Percentiles rank a stretch among this genome's conserved stretches.
phyloP scores from a whole-genome alignment of 2,329 filamentous ascomycete genomes.

The Aspergillus fructus region DNA sequence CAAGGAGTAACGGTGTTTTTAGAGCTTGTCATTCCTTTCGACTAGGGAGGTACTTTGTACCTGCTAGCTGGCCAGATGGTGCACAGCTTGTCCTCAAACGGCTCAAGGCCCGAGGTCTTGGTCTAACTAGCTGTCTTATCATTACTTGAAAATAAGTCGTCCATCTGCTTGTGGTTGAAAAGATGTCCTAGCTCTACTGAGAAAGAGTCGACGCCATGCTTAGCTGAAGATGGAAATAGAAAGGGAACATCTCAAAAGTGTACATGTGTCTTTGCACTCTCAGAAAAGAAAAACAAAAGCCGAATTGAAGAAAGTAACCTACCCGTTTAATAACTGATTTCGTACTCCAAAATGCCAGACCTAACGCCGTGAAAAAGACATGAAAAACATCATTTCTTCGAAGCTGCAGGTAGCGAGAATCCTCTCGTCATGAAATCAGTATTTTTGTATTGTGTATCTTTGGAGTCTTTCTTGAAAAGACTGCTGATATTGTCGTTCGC shows the following conservation, averaged over 20 bases:
- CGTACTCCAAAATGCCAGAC: neutral
- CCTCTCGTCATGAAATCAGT: conserved; percentile 61
- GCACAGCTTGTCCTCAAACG: too few relatives aligned
- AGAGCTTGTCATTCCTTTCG: neutral
- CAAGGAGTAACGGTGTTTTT: neutral
- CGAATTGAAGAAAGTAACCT: neutral
- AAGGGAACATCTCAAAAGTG: neutral
- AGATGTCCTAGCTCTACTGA: too few relatives aligned
- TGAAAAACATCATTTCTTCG: conserved; percentile 33
- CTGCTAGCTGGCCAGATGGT: too few relatives aligned
- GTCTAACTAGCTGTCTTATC: too few relatives aligned
- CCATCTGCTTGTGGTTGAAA: too few relatives aligned
- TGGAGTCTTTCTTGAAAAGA: conserved; percentile 50
- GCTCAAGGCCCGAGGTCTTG: too few relatives aligned
- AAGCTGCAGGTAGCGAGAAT: conserved; percentile 50
- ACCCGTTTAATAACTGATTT: neutral
- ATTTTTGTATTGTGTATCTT: conserved; percentile 43
- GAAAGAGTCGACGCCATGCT: too few relatives aligned
- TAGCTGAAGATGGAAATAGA: too few relatives aligned
- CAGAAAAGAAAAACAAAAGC: neutral
- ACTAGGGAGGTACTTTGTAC: neutral
- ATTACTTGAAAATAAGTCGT: too few relatives aligned
- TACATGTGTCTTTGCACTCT: conserved; percentile 3
- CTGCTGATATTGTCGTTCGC: conserved; percentile 57
- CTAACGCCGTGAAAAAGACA: conserved; percentile 10